Base-by-base conservation (phyloP, 352 stramenopile species). In the Phytophthora sp. region DNA sequence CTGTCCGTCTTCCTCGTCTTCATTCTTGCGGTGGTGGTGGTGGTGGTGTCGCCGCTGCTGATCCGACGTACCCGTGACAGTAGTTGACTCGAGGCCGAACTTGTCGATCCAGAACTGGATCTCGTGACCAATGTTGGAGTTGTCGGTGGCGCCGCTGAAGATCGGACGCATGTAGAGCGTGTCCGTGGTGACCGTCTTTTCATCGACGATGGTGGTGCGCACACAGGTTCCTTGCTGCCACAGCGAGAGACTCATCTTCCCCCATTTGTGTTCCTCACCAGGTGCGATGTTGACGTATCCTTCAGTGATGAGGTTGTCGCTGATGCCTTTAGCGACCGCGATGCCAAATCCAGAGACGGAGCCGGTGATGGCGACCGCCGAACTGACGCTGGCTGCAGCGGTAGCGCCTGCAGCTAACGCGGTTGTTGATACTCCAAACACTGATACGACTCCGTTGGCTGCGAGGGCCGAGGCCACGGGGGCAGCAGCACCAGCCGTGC, bases 61-160 rank as follows among this genome's bases (percentile, higher is more conserved):
- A 16, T 72, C 57, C 9, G 63, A 47, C 57, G 52, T 66, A 3
- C 46, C 68, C 26, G 57, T 55, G 21, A 73, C 52, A 11, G 63
- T 59, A 12, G 18, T 45, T 7, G 60, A 65, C 53, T 84, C 73
- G 0, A 73, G 67, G 11, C 71, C 76, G 30, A 67, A 76, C 59
- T 77, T 84, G 50, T 86, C 59, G 49, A 86, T 71, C 74, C 79
- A 84, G 45, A 54, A 77, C 63, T 84, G 72, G 46, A 85, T 83
- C 26, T 79, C 51, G 57, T 87, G 73, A 33, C 73, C 68, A 35
- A 74, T 63, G 61, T 80, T 80, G 4, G 66, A 80, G 38, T 74
- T 74, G 61, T 75, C 66, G 5, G 69, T 74, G 29, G 69, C 58
- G n/a, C 76, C 74, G 26, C 73, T 82, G 67, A 87, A 87, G 69